Base-by-base conservation (phyloP, 257 asterid species). In the Fraxinus quadrangulata region DNA sequence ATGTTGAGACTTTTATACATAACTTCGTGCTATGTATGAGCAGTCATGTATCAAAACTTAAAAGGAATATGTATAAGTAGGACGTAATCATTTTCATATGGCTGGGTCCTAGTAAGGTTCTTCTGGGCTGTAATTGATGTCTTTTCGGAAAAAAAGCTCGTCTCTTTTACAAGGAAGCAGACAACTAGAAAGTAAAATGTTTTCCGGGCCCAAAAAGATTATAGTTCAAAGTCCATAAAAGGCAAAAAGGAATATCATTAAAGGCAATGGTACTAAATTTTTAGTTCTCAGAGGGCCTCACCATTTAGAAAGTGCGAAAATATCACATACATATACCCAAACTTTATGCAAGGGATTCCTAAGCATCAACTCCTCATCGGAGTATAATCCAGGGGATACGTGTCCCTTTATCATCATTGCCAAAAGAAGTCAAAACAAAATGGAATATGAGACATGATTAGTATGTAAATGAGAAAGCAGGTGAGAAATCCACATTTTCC, bases 281-380 rank as follows among this genome's bases (percentile, higher is more conserved):
- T 76, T 82, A 79, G 81, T 76, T 75, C 74, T 66, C 73, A 80
- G 79, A 76, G 83, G 86, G 71, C 75, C 71, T 73, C 84, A 49
- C 61, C 77, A 75, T 79, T 81, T 70, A 63, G 74, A 90, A 88
- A 81, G 82, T 67, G 67, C 59, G 51, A 75, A 86, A 81, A 73
- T 71, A 74, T 80, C 76, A 37, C 49, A 72, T 72, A 65, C 51
- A 68, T 33, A 51, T 77, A 82, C 73, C 81, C 75, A 77, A 59
- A 78, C 81, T 84, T 85, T 84, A 63, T 85, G 87, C 92, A 78
- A 87, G 89, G 92, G 94, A 92, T 88, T 87, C 94, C 93, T 70
- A 80, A 63, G 71, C 72, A 79, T 81, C 85, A 82, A 77, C 78
- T 67, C 75, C 63, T 82, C 78, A 81, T 80, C 73, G 79, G 76